Evolutionary conservation across 768 basidiomycete genomes (phyloP).

Genomic region (Trametes villosa): DNA sequence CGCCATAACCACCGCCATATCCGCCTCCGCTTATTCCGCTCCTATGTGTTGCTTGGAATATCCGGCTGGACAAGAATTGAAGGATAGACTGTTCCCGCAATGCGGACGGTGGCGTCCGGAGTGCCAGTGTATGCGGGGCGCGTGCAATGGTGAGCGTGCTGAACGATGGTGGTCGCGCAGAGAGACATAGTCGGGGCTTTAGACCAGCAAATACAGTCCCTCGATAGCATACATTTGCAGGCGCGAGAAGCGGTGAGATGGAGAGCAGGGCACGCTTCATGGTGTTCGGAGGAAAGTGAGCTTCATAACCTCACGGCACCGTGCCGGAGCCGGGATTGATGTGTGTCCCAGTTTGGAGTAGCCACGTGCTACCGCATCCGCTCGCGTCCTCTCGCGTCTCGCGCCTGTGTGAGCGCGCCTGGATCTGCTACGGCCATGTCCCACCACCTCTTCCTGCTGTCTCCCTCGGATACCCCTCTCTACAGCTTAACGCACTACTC

Average conservation of each 20-base stretch:
- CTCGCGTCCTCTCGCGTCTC: not conserved
- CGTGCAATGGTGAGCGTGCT: not conserved
- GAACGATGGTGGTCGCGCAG: not conserved
- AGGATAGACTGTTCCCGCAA: conserved; percentile 9
- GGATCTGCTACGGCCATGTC: conserved; percentile 56
- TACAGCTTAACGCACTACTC: conserved; percentile 86
- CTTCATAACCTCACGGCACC: not conserved
- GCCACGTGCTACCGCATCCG: conserved; percentile 15
- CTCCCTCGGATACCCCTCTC: conserved; percentile 85
- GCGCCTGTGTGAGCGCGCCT: not conserved
- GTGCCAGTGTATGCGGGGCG: not conserved
- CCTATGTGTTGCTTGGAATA: conserved; percentile 30
- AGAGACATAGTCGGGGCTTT: conserved; percentile 1
- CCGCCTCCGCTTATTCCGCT: not conserved
- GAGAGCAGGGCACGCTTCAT: conserved; percentile 13
- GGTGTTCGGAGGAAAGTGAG: not conserved
- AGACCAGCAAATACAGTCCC: not conserved
- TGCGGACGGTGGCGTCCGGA: not conserved
- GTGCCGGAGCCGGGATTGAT: not conserved
- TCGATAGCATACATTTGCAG: not conserved
- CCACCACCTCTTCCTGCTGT: conserved; percentile 84
- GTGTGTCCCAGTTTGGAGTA: conserved; percentile 2
- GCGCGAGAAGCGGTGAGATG: not conserved
- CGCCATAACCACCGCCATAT: not conserved
- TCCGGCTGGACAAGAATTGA: conserved; percentile 22